Percentiles rank a stretch among this genome's conserved stretches.
Conservation (phyloP, 495 filamentous ascomycete species). For the Thozetella sp. region DNA sequence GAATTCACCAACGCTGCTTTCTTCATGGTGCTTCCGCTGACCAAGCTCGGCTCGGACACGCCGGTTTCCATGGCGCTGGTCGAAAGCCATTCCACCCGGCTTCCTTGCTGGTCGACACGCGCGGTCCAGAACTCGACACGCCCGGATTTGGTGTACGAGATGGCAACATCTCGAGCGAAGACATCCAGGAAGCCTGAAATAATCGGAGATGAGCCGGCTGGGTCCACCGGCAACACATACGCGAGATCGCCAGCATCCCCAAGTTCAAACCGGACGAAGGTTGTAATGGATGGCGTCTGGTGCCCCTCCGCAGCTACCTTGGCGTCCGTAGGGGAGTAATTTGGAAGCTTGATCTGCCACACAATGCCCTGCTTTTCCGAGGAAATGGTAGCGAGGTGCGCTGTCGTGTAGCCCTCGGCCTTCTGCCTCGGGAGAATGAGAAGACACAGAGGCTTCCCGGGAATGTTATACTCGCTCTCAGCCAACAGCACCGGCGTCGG, state of each 20-base stretch:
- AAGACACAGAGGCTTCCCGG: slow-evolving; percentile 80
- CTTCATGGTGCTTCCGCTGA: slow-evolving; percentile 82
- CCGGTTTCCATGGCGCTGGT: slow-evolving; percentile 85
- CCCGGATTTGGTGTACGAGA: slow-evolving; percentile 81
- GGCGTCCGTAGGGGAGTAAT: slow-evolving; percentile 30
- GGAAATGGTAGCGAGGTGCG: slow-evolving; percentile 80
- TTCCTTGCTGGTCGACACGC: slow-evolving; percentile 58
- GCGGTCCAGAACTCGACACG: slow-evolving; percentile 86
- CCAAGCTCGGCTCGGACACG: slow-evolving; percentile 71
- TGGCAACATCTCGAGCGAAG: slow-evolving; percentile 85
- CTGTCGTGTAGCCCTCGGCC: slow-evolving; percentile 45
- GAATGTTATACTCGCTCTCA: slow-evolving; percentile 57
- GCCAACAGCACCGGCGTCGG: slow-evolving; percentile 57
- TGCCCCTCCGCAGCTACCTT: slow-evolving; percentile 30
- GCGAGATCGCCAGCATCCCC: slow-evolving; percentile 73
- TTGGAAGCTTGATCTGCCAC: slow-evolving; percentile 73
- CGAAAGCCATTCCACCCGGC: slow-evolving; percentile 76
- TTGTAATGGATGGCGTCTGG: slow-evolving; percentile 46
- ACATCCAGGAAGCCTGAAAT: slow-evolving; percentile 84
- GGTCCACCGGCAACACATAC: slow-evolving; percentile 88
- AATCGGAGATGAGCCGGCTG: slow-evolving; percentile 72
- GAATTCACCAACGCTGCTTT: slow-evolving; percentile 85
- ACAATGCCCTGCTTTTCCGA: slow-evolving; percentile 82
- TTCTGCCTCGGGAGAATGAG: slow-evolving; percentile 71
- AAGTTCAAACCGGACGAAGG: slow-evolving; percentile 75